Conservation (phyloP, 106 monocot species). For the Chionographis japonica region DNA sequence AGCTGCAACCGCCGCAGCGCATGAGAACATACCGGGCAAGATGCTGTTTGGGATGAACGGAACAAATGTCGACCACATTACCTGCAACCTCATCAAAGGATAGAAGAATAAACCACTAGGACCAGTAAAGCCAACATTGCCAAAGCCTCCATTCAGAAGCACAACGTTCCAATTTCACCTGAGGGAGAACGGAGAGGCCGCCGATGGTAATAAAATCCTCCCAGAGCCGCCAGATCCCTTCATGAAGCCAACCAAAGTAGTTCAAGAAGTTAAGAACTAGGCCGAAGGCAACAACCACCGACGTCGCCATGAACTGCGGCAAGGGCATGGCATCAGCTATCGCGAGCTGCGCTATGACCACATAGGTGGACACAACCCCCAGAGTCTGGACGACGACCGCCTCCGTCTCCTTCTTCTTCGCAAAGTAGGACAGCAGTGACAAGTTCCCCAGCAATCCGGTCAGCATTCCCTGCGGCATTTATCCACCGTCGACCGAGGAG, state of each 20-base stretch:
- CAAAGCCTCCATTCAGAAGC: not conserved
- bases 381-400: slow-evolving; percentile 79
- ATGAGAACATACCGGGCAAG: slow-evolving; percentile 62
- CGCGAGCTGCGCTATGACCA: slow-evolving; percentile 74
- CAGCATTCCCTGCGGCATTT: slow-evolving; percentile 70
- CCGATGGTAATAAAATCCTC: slow-evolving; percentile 92
- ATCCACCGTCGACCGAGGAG: not conserved
- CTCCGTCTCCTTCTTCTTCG: slow-evolving; percentile 94
- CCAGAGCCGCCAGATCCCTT: slow-evolving; percentile 62
- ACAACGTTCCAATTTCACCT: slow-evolving; percentile 31
- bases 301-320: slow-evolving; percentile 58
- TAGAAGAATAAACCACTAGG: not conserved
- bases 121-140: not conserved
- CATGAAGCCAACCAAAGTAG: slow-evolving; percentile 58
- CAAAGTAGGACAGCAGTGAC: slow-evolving; percentile 85
- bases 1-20: slow-evolving; percentile 36
- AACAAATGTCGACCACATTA: slow-evolving; percentile 98
- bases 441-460: slow-evolving; percentile 88
- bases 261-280: slow-evolving; percentile 80
- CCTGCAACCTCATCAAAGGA: slow-evolving; percentile 41
- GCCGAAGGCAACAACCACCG: slow-evolving; percentile 56
- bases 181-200: slow-evolving; percentile 86
- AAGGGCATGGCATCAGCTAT: slow-evolving; percentile 75
- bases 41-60: slow-evolving; percentile 83
- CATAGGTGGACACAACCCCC: slow-evolving; percentile 86